Evolutionary conservation across 1,284 basidiomycete species (phyloP).

Genomic region (Pseudozyma tsukubaensis): DNA sequence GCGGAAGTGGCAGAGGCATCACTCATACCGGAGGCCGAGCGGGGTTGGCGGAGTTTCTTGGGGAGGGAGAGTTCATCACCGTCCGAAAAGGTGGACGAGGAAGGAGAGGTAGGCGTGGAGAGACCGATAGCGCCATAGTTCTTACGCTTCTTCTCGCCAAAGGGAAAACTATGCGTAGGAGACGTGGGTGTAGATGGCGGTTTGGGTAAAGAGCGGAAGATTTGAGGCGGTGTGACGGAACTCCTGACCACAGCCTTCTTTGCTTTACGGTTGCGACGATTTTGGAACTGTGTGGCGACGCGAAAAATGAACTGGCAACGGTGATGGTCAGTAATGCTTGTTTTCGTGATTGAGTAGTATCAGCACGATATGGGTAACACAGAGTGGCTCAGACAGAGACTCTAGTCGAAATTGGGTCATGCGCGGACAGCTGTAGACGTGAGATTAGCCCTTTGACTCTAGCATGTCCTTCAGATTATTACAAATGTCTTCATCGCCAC

Average conservation of each 20-base stretch:
- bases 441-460: too few species aligned
- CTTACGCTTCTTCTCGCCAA: constrained; percentile 35
- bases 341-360: too few species aligned
- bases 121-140: constrained; percentile 27
- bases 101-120: constrained; percentile 1
- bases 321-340: background rate
- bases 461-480: background rate
- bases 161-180: constrained; percentile 7
- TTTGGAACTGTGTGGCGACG: constrained; percentile 48
- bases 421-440: too few species aligned
- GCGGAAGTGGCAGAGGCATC: constrained; percentile 12
- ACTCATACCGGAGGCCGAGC: constrained; percentile 8
- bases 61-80: constrained; percentile 10
- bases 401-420: too few species aligned
- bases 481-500: background rate
- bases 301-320: background rate
- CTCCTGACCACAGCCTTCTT: constrained; percentile 7
- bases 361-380: too few species aligned
- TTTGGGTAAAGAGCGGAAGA: background rate
- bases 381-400: too few species aligned
- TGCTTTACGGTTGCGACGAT: constrained; percentile 55
- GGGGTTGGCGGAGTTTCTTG: constrained; percentile 29
- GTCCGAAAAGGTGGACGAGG: constrained; percentile 3
- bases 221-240: background rate
- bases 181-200: background rate